Evolutionary conservation across 1,284 basidiomycete genomes (phyloP).

Genomic region (Fomes fomentarius): DNA sequence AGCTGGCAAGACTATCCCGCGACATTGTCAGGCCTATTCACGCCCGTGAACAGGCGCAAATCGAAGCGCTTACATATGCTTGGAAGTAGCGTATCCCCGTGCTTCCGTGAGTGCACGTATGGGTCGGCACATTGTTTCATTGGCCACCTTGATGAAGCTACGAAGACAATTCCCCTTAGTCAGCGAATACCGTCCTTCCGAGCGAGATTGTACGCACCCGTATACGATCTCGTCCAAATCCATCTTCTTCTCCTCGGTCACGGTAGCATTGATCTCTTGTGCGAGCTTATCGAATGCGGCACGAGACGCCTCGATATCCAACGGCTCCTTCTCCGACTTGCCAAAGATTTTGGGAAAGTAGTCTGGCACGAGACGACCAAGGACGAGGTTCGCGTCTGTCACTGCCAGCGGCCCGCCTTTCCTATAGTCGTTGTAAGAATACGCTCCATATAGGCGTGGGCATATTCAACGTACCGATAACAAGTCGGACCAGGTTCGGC

Average conservation of each 20-base stretch:
- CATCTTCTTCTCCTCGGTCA: slow-evolving; percentile 55
- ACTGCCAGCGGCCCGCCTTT: slow-evolving; percentile 87
- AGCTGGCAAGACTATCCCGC: slow-evolving; percentile 86
- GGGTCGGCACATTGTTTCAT: slow-evolving; percentile 92
- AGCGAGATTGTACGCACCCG: too few relatives aligned
- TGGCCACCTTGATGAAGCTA: slow-evolving; percentile 87
- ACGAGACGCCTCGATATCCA: slow-evolving; percentile 73
- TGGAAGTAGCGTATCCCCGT: slow-evolving; percentile 81
- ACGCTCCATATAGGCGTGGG: not conserved
- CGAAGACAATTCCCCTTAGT: too few relatives aligned
- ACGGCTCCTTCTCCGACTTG: slow-evolving; percentile 78
- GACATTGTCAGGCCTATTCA: too few relatives aligned
- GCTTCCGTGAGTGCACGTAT: slow-evolving; percentile 93
- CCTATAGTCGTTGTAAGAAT: slow-evolving; percentile 38
- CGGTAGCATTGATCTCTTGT: slow-evolving; percentile 62
- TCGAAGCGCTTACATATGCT: slow-evolving; percentile 68
- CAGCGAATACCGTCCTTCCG: too few relatives aligned
- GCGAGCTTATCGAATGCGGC: slow-evolving; percentile 68
- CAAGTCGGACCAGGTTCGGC: slow-evolving; percentile 86
- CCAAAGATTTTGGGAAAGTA: slow-evolving; percentile 92
- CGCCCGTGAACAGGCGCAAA: too few relatives aligned
- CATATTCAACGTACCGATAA: slow-evolving; percentile 65
- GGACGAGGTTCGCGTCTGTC: slow-evolving; percentile 85
- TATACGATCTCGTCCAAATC: slow-evolving; percentile 88
- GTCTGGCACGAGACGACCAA: slow-evolving; percentile 82